Evolutionary conservation across 306 rosid genomes (phyloP).

Genomic region (Styphnolobium japonicum): DNA sequence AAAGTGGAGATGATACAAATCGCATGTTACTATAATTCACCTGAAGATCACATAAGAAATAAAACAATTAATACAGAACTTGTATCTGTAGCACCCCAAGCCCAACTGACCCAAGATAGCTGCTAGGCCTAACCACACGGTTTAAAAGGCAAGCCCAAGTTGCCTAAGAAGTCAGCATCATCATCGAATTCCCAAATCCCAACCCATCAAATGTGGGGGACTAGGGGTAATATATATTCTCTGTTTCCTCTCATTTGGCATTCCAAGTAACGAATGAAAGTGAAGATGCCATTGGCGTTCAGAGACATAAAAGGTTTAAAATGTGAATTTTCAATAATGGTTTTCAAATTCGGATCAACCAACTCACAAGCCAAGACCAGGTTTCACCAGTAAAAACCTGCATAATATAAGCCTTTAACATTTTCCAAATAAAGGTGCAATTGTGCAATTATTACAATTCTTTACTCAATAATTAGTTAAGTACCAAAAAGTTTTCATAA

Average conservation of each 20-base stretch:
- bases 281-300: background rate
- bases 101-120: background rate
- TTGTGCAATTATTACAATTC: too few relatives aligned
- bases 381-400: too few relatives aligned
- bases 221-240: background rate
- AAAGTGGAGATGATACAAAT: constrained; percentile 1
- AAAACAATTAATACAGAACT: background rate
- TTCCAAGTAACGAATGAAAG: background rate
- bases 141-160: background rate
- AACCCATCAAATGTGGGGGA: background rate
- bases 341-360: background rate
- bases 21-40: background rate
- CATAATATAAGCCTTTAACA: background rate
- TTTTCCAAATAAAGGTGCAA: background rate
- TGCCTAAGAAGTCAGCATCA: background rate
- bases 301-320: background rate
- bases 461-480: too few relatives aligned
- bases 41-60: background rate
- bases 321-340: background rate
- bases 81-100: background rate
- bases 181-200: background rate
- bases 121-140: background rate
- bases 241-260: too few relatives aligned
- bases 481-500: too few relatives aligned
- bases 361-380: background rate